Base-by-base conservation (phyloP, 495 filamentous ascomycete species). In the Aspergillus wentii region DNA sequence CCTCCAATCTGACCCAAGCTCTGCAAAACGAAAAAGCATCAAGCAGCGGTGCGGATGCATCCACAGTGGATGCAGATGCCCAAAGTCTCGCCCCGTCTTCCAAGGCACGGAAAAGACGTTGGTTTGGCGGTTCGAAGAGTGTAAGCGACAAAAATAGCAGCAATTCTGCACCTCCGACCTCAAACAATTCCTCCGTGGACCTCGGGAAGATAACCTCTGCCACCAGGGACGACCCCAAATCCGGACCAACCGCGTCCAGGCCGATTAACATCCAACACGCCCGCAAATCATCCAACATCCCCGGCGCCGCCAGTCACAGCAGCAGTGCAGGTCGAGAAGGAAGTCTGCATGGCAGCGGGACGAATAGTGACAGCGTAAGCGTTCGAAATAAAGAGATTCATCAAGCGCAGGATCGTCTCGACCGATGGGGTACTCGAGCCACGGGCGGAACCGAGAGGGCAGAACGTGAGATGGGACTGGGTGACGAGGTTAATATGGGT, bases 401-500 rank as follows among this genome's bases (percentile, higher is more conserved):
- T 0, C 71, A 78, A 34, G 66, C 68, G 19, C 70, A 74, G 17
- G 65, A 72, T 35, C 65, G 54, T 14, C 52, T 58, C 35, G 66
- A 72, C 51, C 56, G 47, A 1, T 72, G 68, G 68, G 58, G 53
- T 7, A 46, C 60, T 9, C 47, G 66, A 9, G 68, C 68, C 13
- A 41, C 53, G 0, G 65, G 55, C 11, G 66, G 66, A 0, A 70
- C 59, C 4, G 66, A 69, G 36, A 48, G 71, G 41, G 62, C 61
- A 27, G 61, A 68, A 48, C 35, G 69, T 34, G 58, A 70, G 49
- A 49, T 68, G 51, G 72, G 72, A 4, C 37, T 72, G 21, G 67
- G 70, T 10, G 72, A 76, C 49, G 72, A 76, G 35, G 57, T 72
- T 6, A 69, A 70, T 40, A 76, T 76, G 72, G 72, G 64, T 14